A percentile compares a stretch with the other conserved stretches of the same genome.
These are phyloP conservation scores for Microdochium nivale DNA, from an alignment of 2,329 filamentous ascomycete genomes.

Conservation along the genomic window DNA sequence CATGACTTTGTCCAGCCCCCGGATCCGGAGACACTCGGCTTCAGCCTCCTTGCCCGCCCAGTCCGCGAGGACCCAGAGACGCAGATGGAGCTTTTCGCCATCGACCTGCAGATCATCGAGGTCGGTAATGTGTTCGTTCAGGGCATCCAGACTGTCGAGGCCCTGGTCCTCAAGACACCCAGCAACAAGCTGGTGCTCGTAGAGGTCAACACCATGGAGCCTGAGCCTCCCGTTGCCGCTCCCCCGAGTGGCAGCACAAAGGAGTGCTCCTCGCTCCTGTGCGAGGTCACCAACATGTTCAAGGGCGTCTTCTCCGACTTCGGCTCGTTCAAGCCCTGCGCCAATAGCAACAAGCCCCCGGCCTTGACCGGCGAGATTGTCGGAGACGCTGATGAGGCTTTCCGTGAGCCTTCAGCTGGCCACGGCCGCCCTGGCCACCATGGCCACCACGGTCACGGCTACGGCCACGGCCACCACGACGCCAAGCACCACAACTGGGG, in stretches of 20 bases:
- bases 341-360: constrained; percentile 10
- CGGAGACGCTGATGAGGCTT: constrained; percentile 11
- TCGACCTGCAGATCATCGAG: constrained; percentile 52
- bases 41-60: constrained; percentile 33
- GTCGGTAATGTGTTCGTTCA: constrained; percentile 48
- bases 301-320: constrained; percentile 30
- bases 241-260: constrained; percentile 19
- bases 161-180: constrained; percentile 54
- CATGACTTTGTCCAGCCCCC: constrained; percentile 11
- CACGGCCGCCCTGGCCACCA: constrained; percentile 6
- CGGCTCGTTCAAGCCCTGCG: constrained; percentile 15
- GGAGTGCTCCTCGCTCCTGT: constrained; percentile 34
- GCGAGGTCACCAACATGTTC: constrained; percentile 45
- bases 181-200: constrained; percentile 46
- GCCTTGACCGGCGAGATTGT: constrained; percentile 7
- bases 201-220: constrained; percentile 29
- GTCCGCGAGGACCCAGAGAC: constrained; percentile 40
- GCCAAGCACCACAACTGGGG: constrained; percentile 27
- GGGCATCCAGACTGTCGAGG: constrained; percentile 43
- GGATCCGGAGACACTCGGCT: constrained; percentile 34
- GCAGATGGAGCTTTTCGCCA: constrained; percentile 39
- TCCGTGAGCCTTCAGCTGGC: constrained; percentile 7
- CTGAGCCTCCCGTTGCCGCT: constrained; percentile 10
- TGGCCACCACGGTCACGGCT: constrained; percentile 9
- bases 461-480: constrained; percentile 15